A percentile compares a stretch with the other conserved stretches of the same genome.
phyloP scores from a whole-genome alignment of 495 filamentous ascomycete genomes.

The Hamigera avellanea region DNA sequence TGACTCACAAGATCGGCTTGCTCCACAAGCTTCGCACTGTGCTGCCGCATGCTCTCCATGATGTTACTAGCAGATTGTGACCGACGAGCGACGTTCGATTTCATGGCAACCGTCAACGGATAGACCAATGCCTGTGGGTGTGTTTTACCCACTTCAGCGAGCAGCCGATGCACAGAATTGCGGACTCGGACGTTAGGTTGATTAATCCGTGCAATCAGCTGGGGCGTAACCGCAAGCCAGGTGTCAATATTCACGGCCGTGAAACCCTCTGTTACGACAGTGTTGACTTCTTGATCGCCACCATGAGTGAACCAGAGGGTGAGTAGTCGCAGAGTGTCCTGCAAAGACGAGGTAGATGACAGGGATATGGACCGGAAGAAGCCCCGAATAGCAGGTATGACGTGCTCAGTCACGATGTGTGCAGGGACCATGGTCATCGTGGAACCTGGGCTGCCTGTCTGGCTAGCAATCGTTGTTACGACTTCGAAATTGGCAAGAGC shows the following conservation, averaged over 20 bases:
- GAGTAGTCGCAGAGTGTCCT: constrained; percentile 86
- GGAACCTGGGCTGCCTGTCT: constrained; percentile 43
- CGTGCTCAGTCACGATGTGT: constrained; percentile 66
- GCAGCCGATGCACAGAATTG: constrained; percentile 76
- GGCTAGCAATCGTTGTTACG: constrained; percentile 62
- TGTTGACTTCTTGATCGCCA: constrained; percentile 75
- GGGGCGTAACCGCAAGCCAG: constrained; percentile 95
- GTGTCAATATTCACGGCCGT: constrained; percentile 87
- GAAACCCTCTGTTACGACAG: constrained; percentile 79
- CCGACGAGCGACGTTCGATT: constrained; percentile 70
- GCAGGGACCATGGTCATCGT: constrained; percentile 40
- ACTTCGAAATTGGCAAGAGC: constrained; percentile 98
- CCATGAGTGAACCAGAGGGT: constrained; percentile 96
- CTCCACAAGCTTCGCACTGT: constrained; percentile 86
- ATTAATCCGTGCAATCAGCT: constrained; percentile 94
- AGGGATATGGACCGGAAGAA: constrained; percentile 94
- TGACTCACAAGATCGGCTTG: constrained; percentile 90
- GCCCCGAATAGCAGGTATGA: constrained; percentile 85
- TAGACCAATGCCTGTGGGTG: constrained; percentile 99
- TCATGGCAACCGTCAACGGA: constrained; percentile 96
- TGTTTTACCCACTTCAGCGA: constrained; percentile 81
- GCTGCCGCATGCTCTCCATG: constrained; percentile 96
- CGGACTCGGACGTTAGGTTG: constrained; percentile 81
- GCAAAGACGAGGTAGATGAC: constrained; percentile 81
- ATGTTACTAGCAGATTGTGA: constrained; percentile 78